Evolutionary conservation across 495 filamentous ascomycete species (phyloP).

Genomic region (Daldinia vernicosa): DNA sequence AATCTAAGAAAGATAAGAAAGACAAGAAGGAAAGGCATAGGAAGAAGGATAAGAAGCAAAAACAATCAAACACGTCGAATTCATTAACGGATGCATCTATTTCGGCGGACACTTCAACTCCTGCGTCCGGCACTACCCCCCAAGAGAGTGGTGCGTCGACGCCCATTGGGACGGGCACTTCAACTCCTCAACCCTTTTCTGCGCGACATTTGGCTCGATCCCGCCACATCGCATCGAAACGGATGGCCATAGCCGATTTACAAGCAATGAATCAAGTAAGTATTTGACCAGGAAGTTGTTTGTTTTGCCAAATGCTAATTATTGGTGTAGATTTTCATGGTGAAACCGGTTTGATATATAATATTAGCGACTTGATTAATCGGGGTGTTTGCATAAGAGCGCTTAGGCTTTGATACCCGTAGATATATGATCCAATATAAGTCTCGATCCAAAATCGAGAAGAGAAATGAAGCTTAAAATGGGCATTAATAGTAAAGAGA

Average conservation of each 20-base stretch:
- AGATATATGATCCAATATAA: conserved; percentile 24
- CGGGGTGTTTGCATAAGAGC: conserved; percentile 7
- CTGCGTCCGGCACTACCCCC: conserved; percentile 4
- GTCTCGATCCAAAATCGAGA: conserved; percentile 1
- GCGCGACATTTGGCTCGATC: conserved; percentile 31
- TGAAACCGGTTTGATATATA: conserved; percentile 32
- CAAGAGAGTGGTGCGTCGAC: conserved; percentile 34
- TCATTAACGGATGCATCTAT: conserved; percentile 19
- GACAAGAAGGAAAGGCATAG: conserved; percentile 57
- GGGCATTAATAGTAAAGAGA: not conserved
- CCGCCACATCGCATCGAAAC: conserved; percentile 39
- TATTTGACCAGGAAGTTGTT: not conserved
- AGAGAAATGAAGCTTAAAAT: not conserved
- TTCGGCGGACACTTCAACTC: conserved; percentile 14
- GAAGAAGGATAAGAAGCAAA: conserved; percentile 56
- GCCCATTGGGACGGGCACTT: conserved; percentile 29
- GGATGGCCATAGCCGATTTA: conserved; percentile 38
- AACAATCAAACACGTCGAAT: conserved; percentile 38
- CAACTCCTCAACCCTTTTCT: conserved; percentile 30
- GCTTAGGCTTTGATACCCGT: conserved; percentile 29
- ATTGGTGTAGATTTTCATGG: conserved; percentile 36
- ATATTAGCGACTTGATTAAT: conserved; percentile 1
- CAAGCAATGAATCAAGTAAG: conserved; percentile 39
- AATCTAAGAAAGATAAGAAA: conserved; percentile 53
- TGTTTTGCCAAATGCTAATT: conserved; percentile 11